A percentile compares a stretch with the other conserved stretches of the same genome.
These are phyloP conservation scores for Phaeolepiota aurea DNA, from an alignment of 768 basidiomycete species.

Conservation along the genomic window DNA sequence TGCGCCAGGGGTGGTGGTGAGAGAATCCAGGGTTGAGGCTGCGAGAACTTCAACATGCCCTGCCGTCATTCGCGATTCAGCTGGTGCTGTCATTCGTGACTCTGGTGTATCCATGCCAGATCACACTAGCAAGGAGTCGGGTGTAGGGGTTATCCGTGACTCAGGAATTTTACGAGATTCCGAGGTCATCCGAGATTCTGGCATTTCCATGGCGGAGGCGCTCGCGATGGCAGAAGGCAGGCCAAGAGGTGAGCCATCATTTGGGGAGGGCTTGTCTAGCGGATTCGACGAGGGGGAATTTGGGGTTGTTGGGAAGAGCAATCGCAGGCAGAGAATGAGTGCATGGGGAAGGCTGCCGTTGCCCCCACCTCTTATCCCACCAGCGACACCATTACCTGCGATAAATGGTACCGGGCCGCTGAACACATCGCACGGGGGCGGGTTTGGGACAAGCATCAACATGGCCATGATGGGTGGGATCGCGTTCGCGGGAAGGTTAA, in stretches of 20 bases:
- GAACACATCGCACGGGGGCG: background rate
- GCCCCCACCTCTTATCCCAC: background rate
- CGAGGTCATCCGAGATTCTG: background rate
- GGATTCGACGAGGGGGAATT: background rate
- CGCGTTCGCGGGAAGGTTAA: background rate
- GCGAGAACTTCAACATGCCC: background rate
- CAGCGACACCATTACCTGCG: background rate
- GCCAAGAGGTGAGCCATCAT: no score
- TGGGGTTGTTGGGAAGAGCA: background rate
- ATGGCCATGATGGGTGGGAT: background rate
- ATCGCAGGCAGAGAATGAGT: background rate
- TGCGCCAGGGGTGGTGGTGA: constrained; percentile 3
- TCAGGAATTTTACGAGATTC: background rate
- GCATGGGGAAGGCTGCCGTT: no score
- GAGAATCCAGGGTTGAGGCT: background rate
- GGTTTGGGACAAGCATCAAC: background rate
- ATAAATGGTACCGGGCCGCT: background rate
- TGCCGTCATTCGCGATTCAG: background rate
- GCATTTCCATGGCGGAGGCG: no score
- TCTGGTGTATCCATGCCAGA: background rate
- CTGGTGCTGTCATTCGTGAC: background rate
- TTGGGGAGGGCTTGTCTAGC: background rate
- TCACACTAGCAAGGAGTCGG: background rate
- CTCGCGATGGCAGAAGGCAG: no score
- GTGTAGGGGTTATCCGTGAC: background rate